Evolutionary conservation across 1,284 basidiomycete genomes (phyloP), one percentile per base, ranked within the genome.

Genomic region (Apiotrichum montevideense): DNA sequence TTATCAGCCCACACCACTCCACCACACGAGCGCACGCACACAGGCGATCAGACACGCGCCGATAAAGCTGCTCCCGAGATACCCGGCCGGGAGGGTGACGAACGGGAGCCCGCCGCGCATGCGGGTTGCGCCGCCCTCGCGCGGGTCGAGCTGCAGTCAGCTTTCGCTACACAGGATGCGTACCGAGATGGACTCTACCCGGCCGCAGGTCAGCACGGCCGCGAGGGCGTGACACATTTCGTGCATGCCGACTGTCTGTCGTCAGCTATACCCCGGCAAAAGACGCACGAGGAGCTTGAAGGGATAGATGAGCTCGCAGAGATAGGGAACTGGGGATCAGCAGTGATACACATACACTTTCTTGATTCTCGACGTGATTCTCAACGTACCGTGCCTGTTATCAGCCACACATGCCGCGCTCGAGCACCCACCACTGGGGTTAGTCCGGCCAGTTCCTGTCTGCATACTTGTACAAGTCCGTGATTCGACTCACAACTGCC

Each of bases 41-140:
- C 91, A 95, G 5, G 91, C 84, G 61, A 97, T 93, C 34, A 96
- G 79, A 49, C 82, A 83, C 0, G 90, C 92, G 29, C 95, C 95
- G 58, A 97, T 94, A 68, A 97, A 79, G 3, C 87, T 87, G 2
- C 88, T 91, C 9, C 95, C 95, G 35, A 97, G 85, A 73, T 98
- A 98, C 40, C 92, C 92, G 1, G 91, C 91, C 0, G 90, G 90
- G 4, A 77, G 62, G 2, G 77, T 78, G 53, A 95, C 80, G 80
- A 87, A 88, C 9, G 85, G 80, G 44, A 96, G 86, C 1, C 94
- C 95, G 33, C 94, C 94, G 40, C 90, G 85, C 93, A 98, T 97
- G 35, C 84, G 80, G 0, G 95, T 98, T 10, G 87, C 85, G 2
- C 95, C 95, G 14, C 93, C 94, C 77, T 96, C 93, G 68, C 96